These are phyloP conservation scores for Sideroxylon spinosum DNA, from an alignment of 179 eudicot species.

Conservation along the genomic window DNA sequence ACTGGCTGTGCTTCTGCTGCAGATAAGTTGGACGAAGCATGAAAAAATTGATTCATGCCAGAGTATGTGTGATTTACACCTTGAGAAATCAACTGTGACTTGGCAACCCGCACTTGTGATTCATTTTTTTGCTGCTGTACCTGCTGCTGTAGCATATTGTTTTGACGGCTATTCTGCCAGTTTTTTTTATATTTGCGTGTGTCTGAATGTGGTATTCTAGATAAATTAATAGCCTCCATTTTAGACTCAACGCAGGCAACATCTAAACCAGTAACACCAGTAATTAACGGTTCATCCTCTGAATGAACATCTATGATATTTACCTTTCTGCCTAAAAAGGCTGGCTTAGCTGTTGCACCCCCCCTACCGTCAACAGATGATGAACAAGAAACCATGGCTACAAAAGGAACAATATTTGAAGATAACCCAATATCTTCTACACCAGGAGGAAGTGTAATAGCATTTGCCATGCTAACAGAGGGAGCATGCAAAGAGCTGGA, in stretches of 20 bases:
- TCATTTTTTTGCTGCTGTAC: conserved; percentile 21
- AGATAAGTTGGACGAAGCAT: conserved; percentile 21
- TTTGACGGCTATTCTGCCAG: conserved; percentile 27
- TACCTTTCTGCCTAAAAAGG: conserved; percentile 28
- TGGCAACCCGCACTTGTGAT: conserved; percentile 32
- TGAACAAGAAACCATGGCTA: conserved; percentile 25
- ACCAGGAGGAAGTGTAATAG: conserved; percentile 11
- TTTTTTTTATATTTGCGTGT: conserved; percentile 34
- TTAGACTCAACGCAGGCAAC: conserved; percentile 31
- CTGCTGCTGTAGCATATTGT: conserved; percentile 30
- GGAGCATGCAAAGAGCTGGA: conserved; percentile 29
- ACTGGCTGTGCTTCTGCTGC: conserved; percentile 23
- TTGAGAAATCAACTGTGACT: conserved; percentile 23
- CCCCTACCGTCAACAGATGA: conserved; percentile 28
- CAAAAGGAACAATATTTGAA: conserved; percentile 20
- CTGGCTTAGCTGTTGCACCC: conserved; percentile 19
- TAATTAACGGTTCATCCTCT: conserved; percentile 25
- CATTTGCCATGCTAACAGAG: conserved; percentile 20
- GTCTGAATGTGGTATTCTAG: conserved; percentile 34
- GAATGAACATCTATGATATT: conserved; percentile 19
- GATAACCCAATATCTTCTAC: conserved; percentile 21
- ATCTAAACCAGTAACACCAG: conserved; percentile 27
- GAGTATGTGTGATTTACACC: conserved; percentile 19
- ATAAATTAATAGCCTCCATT: conserved; percentile 33
- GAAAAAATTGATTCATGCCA: conserved; percentile 13